A percentile compares a stretch with the other conserved stretches of the same genome.
phyloP scores from a whole-genome alignment of 345 rosid species.

The Melaleuca quinquenervia region DNA sequence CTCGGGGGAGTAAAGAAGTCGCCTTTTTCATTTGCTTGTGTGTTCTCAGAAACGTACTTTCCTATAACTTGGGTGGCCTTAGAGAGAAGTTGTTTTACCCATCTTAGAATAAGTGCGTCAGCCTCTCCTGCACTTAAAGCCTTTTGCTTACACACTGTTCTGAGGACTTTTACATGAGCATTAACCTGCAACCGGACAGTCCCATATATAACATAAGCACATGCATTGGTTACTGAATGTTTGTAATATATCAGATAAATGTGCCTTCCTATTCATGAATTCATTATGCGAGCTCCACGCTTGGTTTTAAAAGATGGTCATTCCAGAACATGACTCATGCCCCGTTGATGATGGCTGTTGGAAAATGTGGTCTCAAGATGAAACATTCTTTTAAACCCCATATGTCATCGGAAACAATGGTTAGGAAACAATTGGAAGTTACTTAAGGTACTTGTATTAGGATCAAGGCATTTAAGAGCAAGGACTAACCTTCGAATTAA shows the following conservation, averaged over 20 bases:
- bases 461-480: neutral
- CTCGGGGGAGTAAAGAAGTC: conserved; percentile 59
- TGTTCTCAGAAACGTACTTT: conserved; percentile 34
- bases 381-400: neutral
- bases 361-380: neutral
- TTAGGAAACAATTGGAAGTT: neutral
- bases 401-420: neutral
- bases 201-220: neutral
- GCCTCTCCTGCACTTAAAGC: conserved; percentile 51
- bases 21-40: conserved; percentile 21
- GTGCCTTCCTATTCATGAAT: neutral
- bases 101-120: conserved; percentile 53
- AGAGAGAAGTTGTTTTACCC: conserved; percentile 56
- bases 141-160: conserved; percentile 70
- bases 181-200: conserved; percentile 52
- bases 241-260: neutral
- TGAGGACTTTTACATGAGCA: conserved; percentile 88
- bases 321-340: neutral
- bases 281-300: neutral
- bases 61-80: conserved; percentile 54
- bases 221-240: neutral
- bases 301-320: neutral
- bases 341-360: neutral
- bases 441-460: neutral
- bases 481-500: neutral